Conservation (phyloP, 2,329 filamentous ascomycete species). For the Hymenoscyphus scutula region DNA sequence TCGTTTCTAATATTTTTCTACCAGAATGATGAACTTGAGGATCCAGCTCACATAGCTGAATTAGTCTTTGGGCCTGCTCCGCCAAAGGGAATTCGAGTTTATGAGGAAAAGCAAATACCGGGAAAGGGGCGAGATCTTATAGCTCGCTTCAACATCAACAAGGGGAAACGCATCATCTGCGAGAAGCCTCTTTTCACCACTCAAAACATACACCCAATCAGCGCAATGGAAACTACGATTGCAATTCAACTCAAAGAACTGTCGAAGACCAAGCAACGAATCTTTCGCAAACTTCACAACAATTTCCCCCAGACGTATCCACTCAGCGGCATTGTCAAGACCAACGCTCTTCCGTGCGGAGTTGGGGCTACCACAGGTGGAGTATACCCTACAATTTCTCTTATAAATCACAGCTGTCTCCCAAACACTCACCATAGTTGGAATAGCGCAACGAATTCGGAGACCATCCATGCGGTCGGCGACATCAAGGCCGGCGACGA, state of each 20-base stretch:
- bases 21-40: too few relatives aligned
- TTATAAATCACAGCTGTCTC: conserved; percentile 28
- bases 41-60: not conserved
- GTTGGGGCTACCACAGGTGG: conserved; percentile 25
- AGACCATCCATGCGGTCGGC: conserved; percentile 25
- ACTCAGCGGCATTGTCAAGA: conserved; percentile 29
- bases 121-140: conserved; percentile 42
- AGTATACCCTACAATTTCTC: conserved; percentile 24
- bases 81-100: too few relatives aligned
- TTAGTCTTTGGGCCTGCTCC: not conserved
- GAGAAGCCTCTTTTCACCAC: conserved; percentile 41
- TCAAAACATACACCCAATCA: not conserved
- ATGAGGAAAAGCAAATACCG: conserved; percentile 21
- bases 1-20: too few relatives aligned
- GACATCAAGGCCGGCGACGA: conserved; percentile 26
- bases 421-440: conserved; percentile 27
- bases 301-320: conserved; percentile 28
- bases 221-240: conserved; percentile 14
- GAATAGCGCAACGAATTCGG: conserved; percentile 16
- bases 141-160: conserved; percentile 38
- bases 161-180: conserved; percentile 40
- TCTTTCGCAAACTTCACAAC: conserved; percentile 33
- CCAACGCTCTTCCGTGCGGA: conserved; percentile 33
- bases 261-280: conserved; percentile 13
- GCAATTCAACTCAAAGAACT: conserved; percentile 14